Conservation (phyloP, 1,284 basidiomycete species). For the Caloboletus inedulis region DNA sequence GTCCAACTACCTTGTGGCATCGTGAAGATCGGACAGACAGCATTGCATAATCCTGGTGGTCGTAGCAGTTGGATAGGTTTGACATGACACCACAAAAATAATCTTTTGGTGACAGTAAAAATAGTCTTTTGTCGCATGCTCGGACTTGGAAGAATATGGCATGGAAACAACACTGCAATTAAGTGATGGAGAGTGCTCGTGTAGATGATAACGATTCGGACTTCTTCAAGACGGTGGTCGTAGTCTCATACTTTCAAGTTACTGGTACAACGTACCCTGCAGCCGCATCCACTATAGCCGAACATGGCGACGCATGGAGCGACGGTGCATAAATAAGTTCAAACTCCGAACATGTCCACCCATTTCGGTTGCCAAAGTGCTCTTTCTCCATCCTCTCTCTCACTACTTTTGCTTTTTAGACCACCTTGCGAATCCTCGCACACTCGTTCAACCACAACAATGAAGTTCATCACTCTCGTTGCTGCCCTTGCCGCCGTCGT, state of each 20-base stretch:
- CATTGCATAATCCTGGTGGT: conserved; percentile 87
- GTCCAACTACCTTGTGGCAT: conserved; percentile 34
- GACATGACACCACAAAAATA: conserved; percentile 28
- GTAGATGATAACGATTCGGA: background rate
- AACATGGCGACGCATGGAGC: background rate
- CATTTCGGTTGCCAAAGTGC: background rate
- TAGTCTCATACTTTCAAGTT: no score
- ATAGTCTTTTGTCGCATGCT: background rate
- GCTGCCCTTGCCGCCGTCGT: conserved; percentile 45
- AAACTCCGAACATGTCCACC: conserved; percentile 29
- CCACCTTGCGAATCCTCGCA: conserved; percentile 15
- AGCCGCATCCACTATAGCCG: no score
- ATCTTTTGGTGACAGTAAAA: background rate
- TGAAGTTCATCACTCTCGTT: conserved; percentile 51
- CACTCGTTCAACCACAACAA: conserved; percentile 34
- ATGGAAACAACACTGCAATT: background rate
- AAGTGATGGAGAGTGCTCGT: background rate
- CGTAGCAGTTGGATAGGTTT: conserved; percentile 91
- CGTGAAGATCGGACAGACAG: conserved; percentile 91
- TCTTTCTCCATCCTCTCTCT: background rate
- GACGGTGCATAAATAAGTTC: conserved; percentile 11
- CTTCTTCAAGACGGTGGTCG: no score
- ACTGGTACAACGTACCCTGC: no score
- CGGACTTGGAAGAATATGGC: background rate
- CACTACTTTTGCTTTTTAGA: background rate